phyloP scores from a whole-genome alignment of 2,329 filamentous ascomycete genomes.

The Aureobasidium sp. region DNA sequence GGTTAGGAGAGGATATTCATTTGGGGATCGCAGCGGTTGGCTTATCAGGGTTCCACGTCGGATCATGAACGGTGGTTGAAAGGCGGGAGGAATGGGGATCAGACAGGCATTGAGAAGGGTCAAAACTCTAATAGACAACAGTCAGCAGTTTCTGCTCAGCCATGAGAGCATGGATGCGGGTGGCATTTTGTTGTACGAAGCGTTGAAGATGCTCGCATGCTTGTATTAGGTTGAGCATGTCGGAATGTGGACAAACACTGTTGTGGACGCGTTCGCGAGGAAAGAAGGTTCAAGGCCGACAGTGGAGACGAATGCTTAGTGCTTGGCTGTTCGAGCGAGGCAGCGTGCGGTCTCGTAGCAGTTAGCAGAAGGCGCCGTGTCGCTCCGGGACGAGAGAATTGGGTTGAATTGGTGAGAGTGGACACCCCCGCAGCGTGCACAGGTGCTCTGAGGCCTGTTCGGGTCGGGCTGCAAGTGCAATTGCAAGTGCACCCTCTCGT shows the following conservation, averaged over 20 bases:
- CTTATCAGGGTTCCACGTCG: conserved; percentile 1
- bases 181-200: not conserved
- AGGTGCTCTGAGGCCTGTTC: not conserved
- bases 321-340: not conserved
- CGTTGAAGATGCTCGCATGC: not conserved
- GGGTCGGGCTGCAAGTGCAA: conserved; percentile 4
- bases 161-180: not conserved
- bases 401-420: conserved; percentile 1
- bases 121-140: conserved; percentile 7
- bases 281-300: conserved; percentile 9
- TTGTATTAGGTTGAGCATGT: not conserved
- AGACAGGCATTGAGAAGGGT: not conserved
- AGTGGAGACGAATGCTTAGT: conserved; percentile 6
- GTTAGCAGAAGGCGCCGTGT: not conserved
- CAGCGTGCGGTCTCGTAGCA: not conserved
- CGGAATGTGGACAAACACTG: not conserved
- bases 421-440: not conserved
- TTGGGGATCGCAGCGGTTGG: not conserved
- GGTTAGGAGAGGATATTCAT: not conserved
- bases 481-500: not conserved
- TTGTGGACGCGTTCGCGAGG: not conserved
- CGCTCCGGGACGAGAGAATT: not conserved
- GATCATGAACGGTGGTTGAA: not conserved
- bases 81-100: not conserved
- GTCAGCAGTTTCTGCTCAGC: not conserved